Base-by-base conservation (phyloP, 768 basidiomycete genomes). In the Obba rivulosa region DNA sequence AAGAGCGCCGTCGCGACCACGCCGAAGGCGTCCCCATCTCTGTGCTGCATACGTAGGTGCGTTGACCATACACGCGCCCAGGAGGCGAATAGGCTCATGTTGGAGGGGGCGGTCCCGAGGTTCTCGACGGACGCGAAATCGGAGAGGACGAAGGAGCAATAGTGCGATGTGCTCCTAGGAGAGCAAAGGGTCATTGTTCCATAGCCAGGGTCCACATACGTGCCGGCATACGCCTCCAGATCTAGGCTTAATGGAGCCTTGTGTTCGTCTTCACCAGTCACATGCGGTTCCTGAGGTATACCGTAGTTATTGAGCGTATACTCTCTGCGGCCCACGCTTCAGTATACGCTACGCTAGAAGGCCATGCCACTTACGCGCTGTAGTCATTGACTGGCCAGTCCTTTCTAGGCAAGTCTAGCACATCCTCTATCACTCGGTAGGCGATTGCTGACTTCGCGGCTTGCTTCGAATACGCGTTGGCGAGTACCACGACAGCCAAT, bases 121-220 rank as follows among this genome's bases (percentile, higher is more conserved):
- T 43, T 18, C 2, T 34, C 41, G 13, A 53, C 28, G 1, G 43
- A 16, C 3, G 24, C 64, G 46, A 70, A 72, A 18, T 65, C 54
- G 8, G 55, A 52, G 14, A 56, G 55, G n/a, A 68, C 60, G 17
- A 25, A 13, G 41, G 52, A 31, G 42, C 65, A 66, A 18, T 57
- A 52, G 2, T 52, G 28, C 1, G 66, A 64, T 8, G 38, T 28
- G 48, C 58, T 55, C 8, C 48, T 38, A 0, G 64, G 54, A 34
- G 62, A 53, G 44, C 73, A 76, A 16, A 76, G 60, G 2, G 62
- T 64, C 39, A 74, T 48, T 2, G 61, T 43, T 35, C 67, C 69
- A 34, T 76, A 75, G 10, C 71, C 70, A 1, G 64, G 56, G 43
- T 68, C 58, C 2, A 41, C 9, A 52, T 73, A 77, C 0, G 64